phyloP scores from a whole-genome alignment of 2,329 filamentous ascomycete species.

The Fusarium citri region DNA sequence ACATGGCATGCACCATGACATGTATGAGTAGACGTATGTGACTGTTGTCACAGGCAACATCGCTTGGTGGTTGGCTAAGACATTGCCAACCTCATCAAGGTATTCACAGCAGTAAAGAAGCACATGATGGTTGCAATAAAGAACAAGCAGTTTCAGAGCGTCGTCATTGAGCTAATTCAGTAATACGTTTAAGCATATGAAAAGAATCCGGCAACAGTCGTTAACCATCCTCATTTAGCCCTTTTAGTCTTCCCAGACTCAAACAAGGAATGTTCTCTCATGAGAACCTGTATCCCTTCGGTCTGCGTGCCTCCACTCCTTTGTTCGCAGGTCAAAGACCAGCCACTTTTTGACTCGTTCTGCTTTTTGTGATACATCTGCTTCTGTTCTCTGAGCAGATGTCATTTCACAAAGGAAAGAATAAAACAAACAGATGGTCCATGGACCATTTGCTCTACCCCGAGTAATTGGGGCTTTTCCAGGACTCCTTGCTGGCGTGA shows the following conservation, averaged over 20 bases:
- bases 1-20: background rate
- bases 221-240: slow-evolving; percentile 5
- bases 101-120: slow-evolving; percentile 5
- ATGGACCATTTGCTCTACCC: slow-evolving; percentile 13
- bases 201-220: slow-evolving; percentile 17
- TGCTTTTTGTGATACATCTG: slow-evolving; percentile 6
- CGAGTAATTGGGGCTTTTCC: slow-evolving; percentile 14
- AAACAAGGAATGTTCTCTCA: slow-evolving; percentile 33
- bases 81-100: slow-evolving; percentile 21
- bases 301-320: slow-evolving; percentile 9
- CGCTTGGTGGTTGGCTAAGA: slow-evolving; percentile 14
- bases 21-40: slow-evolving; percentile 2
- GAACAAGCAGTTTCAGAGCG: slow-evolving; percentile 3
- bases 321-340: slow-evolving; percentile 18
- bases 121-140: slow-evolving; percentile 9
- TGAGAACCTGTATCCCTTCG: slow-evolving; percentile 23
- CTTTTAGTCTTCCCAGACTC: slow-evolving; percentile 7
- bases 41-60: slow-evolving; percentile 11
- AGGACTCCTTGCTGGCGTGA: slow-evolving; percentile 30
- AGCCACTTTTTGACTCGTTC: slow-evolving; percentile 18
- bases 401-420: slow-evolving; percentile 25
- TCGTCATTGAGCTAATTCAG: slow-evolving; percentile 16
- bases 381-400: background rate
- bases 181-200: slow-evolving; percentile 11
- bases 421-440: slow-evolving; percentile 15